Evolutionary conservation across 345 rosid genomes (phyloP).

Genomic region (Pugionium dolabratum): DNA sequence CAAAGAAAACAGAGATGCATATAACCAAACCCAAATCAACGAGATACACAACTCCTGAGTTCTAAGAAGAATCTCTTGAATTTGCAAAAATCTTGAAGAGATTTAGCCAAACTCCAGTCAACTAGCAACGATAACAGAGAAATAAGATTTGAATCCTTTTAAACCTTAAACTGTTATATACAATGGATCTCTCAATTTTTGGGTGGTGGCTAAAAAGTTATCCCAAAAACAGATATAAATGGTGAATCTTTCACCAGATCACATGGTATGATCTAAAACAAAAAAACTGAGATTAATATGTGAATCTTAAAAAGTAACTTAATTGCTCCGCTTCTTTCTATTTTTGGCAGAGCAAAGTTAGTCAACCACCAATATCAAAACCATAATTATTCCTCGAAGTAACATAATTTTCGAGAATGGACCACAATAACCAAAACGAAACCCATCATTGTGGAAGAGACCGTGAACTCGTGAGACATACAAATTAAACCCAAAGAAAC

Average conservation of each 20-base stretch:
- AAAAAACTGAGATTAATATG: constrained; percentile 17
- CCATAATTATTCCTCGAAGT: constrained; percentile 39
- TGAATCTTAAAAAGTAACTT: constrained; percentile 30
- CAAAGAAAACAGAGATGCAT: not conserved
- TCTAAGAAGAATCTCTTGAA: constrained; percentile 13
- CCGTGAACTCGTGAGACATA: constrained; percentile 6
- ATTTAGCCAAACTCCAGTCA: constrained; percentile 32
- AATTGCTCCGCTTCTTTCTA: constrained; percentile 15
- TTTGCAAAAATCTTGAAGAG: not conserved
- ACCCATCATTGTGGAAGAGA: constrained; percentile 21
- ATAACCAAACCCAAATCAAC: constrained; percentile 16
- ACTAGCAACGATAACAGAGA: constrained; percentile 13
- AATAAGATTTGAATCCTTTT: constrained; percentile 27
- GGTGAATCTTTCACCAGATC: constrained; percentile 14
- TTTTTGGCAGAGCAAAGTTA: constrained; percentile 37
- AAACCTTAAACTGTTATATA: not conserved
- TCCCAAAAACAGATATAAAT: not conserved
- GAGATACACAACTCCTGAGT: constrained; percentile 10
- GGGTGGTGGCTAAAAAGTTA: not conserved
- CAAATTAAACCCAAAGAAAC: no score
- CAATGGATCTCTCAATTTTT: not conserved
- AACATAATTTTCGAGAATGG: constrained; percentile 38
- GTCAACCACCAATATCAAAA: constrained; percentile 39
- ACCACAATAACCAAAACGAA: constrained; percentile 30
- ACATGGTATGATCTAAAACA: constrained; percentile 25